Conservation (phyloP, 2,329 filamentous ascomycete genomes). For the Fusarium sp. region DNA sequence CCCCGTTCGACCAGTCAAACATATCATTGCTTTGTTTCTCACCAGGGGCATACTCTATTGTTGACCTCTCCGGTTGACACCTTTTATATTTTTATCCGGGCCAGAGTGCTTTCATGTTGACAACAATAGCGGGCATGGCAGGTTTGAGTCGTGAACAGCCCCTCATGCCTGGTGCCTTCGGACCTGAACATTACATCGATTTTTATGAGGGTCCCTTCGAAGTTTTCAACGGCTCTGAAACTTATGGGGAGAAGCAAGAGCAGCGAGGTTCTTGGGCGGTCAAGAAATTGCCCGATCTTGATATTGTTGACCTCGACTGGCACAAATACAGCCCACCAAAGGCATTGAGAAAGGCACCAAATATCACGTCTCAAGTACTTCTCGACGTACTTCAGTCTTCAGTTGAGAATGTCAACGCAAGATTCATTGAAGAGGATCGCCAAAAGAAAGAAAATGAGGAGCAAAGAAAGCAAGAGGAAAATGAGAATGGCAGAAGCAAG, state of each 20-base stretch:
- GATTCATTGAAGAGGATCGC: constrained; percentile 45
- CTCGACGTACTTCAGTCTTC: constrained; percentile 53
- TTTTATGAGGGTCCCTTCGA: constrained; percentile 44
- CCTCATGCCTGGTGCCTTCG: constrained; percentile 43
- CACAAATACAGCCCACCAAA: constrained; percentile 56
- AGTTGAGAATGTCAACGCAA: constrained; percentile 54
- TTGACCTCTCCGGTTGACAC: neutral
- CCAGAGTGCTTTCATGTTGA: neutral
- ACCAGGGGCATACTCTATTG: neutral
- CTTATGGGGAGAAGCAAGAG: constrained; percentile 35
- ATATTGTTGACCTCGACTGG: constrained; percentile 52
- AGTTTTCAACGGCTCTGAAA: constrained; percentile 35
- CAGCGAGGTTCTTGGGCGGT: constrained; percentile 28
- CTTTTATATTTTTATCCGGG: neutral
- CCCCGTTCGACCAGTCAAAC: neutral
- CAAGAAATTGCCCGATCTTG: constrained; percentile 36
- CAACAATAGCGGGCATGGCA: constrained; percentile 3
- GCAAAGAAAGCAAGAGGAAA: constrained; percentile 30
- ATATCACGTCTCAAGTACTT: constrained; percentile 52
- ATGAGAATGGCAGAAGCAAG: constrained; percentile 46
- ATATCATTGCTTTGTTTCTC: neutral
- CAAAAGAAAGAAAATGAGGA: constrained; percentile 43
- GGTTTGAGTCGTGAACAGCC: constrained; percentile 21
- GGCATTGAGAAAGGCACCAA: constrained; percentile 50
- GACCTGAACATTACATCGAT: constrained; percentile 43